Base-by-base conservation (phyloP, 108 stramenopile genomes). In the Schizochytrium sp. region DNA sequence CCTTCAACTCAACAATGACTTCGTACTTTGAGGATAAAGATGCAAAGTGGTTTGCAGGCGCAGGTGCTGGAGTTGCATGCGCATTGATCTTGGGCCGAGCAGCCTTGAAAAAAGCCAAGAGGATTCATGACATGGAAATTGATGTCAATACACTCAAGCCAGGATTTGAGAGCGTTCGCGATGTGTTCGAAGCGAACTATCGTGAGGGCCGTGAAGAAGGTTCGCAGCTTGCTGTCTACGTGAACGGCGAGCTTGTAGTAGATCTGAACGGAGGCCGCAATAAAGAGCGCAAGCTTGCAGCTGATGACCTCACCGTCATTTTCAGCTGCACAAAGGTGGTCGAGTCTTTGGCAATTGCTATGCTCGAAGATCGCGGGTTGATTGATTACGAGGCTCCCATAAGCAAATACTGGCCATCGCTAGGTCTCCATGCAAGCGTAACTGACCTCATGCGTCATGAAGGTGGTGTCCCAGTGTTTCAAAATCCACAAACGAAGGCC, bases 281-380 rank as follows among this genome's bases (percentile, higher is more conserved):
- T 53, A 28, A 83, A 53, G 76, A 83, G 28, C 47, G 28, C 76
- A 83, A 83, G 47, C 76, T 83, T 5, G 76, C 28, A 8, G 50
- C 76, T 5, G 76, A 83, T n/a, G 12, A 17, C 50, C 47, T 83
- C 2, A 55, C 76, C 38, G 76, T 83, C 45, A 28, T 83, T 10
- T 83, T 83, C 76, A 55, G 50, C 2, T 83, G 76, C 76, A 83
- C 76, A 47, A 83, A 83, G 28, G 76, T 83, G 17, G 40, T 83
- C 50, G 76, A 83, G 76, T 83, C 76, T 7, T 53, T 83, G 15
- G 76, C 53, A 10, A 55, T 83, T 47, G 76, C 76, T 53, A 83
- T 83, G 76, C 47, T 83, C 50, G 76, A n/a, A 38, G 76, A 83
- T 28, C 5, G 76, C 19, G 76, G 76, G 28, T n/a, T 38, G 50